phyloP scores from a whole-genome alignment of 2,329 filamentous ascomycete genomes.

The Neonectria coccinea region DNA sequence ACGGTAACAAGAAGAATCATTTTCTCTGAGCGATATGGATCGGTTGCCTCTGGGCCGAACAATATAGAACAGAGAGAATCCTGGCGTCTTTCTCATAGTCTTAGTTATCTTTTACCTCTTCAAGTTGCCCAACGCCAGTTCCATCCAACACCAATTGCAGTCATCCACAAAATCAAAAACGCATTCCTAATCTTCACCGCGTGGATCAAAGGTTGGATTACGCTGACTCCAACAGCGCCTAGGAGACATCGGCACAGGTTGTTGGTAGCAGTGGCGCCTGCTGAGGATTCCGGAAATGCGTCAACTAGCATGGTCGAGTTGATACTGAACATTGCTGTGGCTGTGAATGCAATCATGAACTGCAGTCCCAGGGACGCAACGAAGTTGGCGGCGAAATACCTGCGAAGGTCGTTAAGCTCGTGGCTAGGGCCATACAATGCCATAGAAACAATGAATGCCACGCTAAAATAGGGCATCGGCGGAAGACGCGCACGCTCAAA shows the following conservation, averaged over 20 bases:
- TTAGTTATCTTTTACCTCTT: no score
- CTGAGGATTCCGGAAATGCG: constrained; percentile 46
- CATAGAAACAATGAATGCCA: constrained; percentile 53
- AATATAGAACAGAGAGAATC: no score
- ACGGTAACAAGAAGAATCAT: no score
- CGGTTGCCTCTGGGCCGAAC: no score
- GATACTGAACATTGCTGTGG: constrained; percentile 53
- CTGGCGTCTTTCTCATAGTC: no score
- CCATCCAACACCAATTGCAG: no score
- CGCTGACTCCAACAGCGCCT: constrained; percentile 45
- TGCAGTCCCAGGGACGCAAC: constrained; percentile 44
- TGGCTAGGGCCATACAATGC: constrained; percentile 48
- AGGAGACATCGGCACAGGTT: constrained; percentile 49
- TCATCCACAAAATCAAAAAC: constrained; percentile 9
- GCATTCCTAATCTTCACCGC: constrained; percentile 12
- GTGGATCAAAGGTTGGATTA: constrained; percentile 29
- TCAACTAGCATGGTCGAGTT: constrained; percentile 51
- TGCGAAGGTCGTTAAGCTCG: constrained; percentile 30
- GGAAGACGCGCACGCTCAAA: constrained; percentile 56
- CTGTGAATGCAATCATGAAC: constrained; percentile 52
- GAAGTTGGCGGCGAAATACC: constrained; percentile 31
- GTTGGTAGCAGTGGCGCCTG: constrained; percentile 50
- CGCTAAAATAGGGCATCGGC: constrained; percentile 55
- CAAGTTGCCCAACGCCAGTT: no score
- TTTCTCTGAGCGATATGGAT: no score